A percentile compares a stretch with the other conserved stretches of the same genome.
Conservation (phyloP, 1,139 yeast species). For the Cylindricascospora bacillispora region DNA sequence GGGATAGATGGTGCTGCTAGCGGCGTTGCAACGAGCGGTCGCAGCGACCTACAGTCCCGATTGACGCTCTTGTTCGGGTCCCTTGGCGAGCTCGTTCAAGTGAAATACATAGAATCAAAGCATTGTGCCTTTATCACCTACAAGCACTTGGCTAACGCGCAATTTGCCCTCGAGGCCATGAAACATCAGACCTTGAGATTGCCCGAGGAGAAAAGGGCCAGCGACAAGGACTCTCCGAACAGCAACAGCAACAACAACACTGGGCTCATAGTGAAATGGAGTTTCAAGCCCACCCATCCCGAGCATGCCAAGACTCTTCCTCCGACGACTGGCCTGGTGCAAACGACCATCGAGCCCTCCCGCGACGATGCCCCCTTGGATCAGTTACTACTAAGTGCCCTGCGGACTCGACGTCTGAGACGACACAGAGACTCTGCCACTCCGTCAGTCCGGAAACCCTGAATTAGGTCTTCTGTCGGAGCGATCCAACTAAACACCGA, state of each 20-base stretch:
- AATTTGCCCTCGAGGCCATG: conserved; percentile 93
- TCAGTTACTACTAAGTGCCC: too few relatives aligned
- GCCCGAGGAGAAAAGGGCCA: too few relatives aligned
- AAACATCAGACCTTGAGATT: conserved; percentile 53
- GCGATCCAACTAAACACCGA: too few relatives aligned
- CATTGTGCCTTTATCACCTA: conserved; percentile 75
- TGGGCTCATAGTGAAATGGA: conserved; percentile 77
- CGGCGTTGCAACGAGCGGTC: conserved; percentile 12
- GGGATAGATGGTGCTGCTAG: conserved; percentile 34
- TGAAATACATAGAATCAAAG: conserved; percentile 47
- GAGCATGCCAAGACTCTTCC: too few relatives aligned
- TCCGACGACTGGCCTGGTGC: too few relatives aligned
- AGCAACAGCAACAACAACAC: conserved; percentile 18
- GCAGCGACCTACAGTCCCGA: conserved; percentile 21
- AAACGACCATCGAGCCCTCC: too few relatives aligned
- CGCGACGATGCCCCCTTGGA: too few relatives aligned
- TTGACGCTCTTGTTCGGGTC: conserved; percentile 46
- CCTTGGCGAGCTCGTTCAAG: conserved; percentile 67
- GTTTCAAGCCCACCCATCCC: conserved; percentile 79
- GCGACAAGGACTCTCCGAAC: conserved; percentile 28
- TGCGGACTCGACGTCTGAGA: too few relatives aligned
- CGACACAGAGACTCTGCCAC: too few relatives aligned
- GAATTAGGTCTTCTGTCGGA: too few relatives aligned
- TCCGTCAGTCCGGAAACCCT: too few relatives aligned
- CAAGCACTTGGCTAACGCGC: conserved; percentile 59